Conservation (phyloP, 2,329 filamentous ascomycete species). For the Aspergillaceae sp. region DNA sequence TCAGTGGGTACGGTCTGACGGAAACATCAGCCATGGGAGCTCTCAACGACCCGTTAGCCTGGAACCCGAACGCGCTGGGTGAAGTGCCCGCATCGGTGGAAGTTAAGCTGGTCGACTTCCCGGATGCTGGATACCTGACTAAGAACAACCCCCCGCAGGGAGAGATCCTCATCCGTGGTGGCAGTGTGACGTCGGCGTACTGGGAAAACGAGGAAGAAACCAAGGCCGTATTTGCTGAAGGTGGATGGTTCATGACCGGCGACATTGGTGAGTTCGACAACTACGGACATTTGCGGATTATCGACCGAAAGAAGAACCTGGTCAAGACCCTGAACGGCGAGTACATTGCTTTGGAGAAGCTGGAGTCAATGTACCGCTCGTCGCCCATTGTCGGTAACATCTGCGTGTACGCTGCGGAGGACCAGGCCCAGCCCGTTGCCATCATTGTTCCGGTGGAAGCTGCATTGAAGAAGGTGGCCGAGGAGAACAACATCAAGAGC, state of each 20-base stretch:
- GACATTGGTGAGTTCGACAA: slow-evolving; percentile 86
- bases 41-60: slow-evolving; percentile 65
- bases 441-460: slow-evolving; percentile 60
- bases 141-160: slow-evolving; percentile 73
- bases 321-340: slow-evolving; percentile 93
- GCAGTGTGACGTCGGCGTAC: slow-evolving; percentile 66
- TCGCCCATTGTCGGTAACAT: slow-evolving; percentile 73
- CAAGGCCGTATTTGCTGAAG: slow-evolving; percentile 62
- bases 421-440: slow-evolving; percentile 70
- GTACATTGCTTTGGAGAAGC: slow-evolving; percentile 93
- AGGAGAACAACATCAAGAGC: slow-evolving; percentile 53
- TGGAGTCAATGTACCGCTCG: slow-evolving; percentile 84
- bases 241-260: slow-evolving; percentile 95
- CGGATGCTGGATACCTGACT: slow-evolving; percentile 77
- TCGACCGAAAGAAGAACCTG: slow-evolving; percentile 96
- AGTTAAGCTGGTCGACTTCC: slow-evolving; percentile 82
- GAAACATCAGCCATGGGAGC: slow-evolving; percentile 67
- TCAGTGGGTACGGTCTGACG: slow-evolving; percentile 86
- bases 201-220: slow-evolving; percentile 83
- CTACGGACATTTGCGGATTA: slow-evolving; percentile 72
- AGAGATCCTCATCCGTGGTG: slow-evolving; percentile 82
- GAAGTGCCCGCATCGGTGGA: slow-evolving; percentile 70
- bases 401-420: slow-evolving; percentile 71
- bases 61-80: slow-evolving; percentile 68
- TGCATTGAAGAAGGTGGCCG: slow-evolving; percentile 48